Percentiles rank a stretch among this genome's conserved stretches.
phyloP scores from a whole-genome alignment of 2,329 filamentous ascomycete species.

The Fusarium palustre region DNA sequence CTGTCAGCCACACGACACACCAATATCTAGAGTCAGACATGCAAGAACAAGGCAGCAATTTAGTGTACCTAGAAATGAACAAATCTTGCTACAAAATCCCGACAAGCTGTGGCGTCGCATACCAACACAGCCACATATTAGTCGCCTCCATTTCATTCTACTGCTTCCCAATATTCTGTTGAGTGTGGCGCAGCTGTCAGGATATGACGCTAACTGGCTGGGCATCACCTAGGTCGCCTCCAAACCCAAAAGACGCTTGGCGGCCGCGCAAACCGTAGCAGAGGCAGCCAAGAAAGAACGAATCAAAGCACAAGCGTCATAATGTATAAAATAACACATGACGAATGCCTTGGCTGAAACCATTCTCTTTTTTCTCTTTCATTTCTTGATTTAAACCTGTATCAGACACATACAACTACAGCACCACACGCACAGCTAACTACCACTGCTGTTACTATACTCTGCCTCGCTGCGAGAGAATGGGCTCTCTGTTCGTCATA shows the following conservation, averaged over 20 bases:
- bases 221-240: constrained; percentile 32
- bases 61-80: neutral
- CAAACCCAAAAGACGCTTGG: constrained; percentile 30
- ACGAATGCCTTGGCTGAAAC: constrained; percentile 28
- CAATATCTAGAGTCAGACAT: neutral
- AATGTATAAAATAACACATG: constrained; percentile 37
- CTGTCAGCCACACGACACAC: neutral
- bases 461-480: constrained; percentile 36
- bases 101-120: neutral
- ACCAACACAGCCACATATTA: neutral
- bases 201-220: constrained; percentile 20
- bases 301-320: constrained; percentile 39
- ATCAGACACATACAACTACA: constrained; percentile 9
- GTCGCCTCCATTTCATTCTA: neutral
- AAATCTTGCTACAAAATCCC: neutral
- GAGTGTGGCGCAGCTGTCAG: constrained; percentile 34
- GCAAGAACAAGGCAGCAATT: neutral
- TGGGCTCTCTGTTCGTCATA: constrained; percentile 47
- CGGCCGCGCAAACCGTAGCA: constrained; percentile 36
- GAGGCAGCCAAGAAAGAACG: constrained; percentile 41
- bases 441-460: neutral
- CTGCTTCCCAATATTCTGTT: constrained; percentile 1
- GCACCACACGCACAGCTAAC: neutral
- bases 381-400: constrained; percentile 7
- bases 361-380: neutral